These are phyloP conservation scores for Nymphaea colorata DNA, from an alignment of 164 flowering plant species.

Conservation along the genomic window DNA sequence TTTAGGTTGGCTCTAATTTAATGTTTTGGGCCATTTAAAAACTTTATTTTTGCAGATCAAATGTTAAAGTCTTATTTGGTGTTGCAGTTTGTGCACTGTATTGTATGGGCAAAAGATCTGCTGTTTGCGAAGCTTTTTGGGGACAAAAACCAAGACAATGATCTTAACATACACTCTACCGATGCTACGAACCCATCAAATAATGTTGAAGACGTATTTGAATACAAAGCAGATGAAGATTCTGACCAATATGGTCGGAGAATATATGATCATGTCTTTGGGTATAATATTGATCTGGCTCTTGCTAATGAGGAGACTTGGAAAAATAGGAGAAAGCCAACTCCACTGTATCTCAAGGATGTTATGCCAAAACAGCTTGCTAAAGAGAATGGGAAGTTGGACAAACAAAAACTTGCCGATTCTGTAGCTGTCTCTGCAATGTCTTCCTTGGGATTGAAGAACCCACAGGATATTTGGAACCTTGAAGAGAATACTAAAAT, in stretches of 20 bases:
- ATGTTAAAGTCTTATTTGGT: too few species aligned
- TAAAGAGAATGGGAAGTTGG: slow-evolving; percentile 47
- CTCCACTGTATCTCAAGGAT: slow-evolving; percentile 66
- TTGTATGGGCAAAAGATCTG: slow-evolving; percentile 99
- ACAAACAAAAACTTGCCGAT: slow-evolving; percentile 18
- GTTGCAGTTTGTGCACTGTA: slow-evolving; percentile 95
- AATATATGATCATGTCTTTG: slow-evolving; percentile 95
- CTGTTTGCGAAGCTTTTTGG: slow-evolving; percentile 93
- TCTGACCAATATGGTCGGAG: slow-evolving; percentile 71
- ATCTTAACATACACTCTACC: slow-evolving; percentile 75
- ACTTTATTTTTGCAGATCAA: too few species aligned
- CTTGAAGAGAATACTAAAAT: slow-evolving; percentile 64
- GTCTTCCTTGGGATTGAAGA: slow-evolving; percentile 72
- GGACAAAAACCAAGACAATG: slow-evolving; percentile 88
- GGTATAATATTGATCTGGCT: slow-evolving; percentile 84
- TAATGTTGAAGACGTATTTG: slow-evolving; percentile 67
- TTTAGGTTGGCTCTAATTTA: too few species aligned
- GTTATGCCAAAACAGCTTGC: slow-evolving; percentile 25
- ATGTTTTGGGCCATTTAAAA: too few species aligned
- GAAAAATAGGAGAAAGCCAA: slow-evolving; percentile 80
- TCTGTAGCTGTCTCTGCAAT: slow-evolving; percentile 59
- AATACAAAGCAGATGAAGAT: slow-evolving; percentile 53
- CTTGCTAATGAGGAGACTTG: slow-evolving; percentile 89
- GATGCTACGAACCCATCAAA: slow-evolving; percentile 59
- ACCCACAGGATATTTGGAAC: slow-evolving; percentile 93